Evolutionary conservation across 192 early-diverging fungal genomes (phyloP).

Genomic region (Jimgerdemannia flammicorona): DNA sequence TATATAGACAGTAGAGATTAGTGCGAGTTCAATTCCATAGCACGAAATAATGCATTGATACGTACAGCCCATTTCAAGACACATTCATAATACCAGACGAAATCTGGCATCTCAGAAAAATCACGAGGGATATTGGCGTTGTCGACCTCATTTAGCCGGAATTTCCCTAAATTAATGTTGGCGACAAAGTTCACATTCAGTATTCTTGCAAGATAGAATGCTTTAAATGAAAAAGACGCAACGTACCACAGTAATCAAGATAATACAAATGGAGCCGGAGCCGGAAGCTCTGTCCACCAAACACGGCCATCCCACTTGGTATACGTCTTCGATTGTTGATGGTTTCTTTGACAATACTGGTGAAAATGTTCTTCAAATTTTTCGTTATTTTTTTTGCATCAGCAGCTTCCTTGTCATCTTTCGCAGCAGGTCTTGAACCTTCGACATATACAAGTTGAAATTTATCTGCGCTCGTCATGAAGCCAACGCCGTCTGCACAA

Average conservation of each 20-base stretch:
- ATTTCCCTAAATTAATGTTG: slow-evolving; percentile 11
- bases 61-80: slow-evolving; percentile 15
- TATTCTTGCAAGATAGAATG: slow-evolving; percentile 5
- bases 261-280: slow-evolving; percentile 13
- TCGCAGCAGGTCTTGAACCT: slow-evolving; percentile 5
- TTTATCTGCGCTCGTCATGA: slow-evolving; percentile 14
- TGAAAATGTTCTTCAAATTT: slow-evolving; percentile 16
- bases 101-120: slow-evolving; percentile 15
- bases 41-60: slow-evolving; percentile 11
- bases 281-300: slow-evolving; percentile 18
- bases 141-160: slow-evolving; percentile 16
- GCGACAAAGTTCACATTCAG: slow-evolving; percentile 9
- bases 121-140: slow-evolving; percentile 13
- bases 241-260: slow-evolving; percentile 15
- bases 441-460: slow-evolving; percentile 19
- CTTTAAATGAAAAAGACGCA: slow-evolving; percentile 5
- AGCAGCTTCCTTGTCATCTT: slow-evolving; percentile 1
- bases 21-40: slow-evolving; percentile 21
- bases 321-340: slow-evolving; percentile 8
- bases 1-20: slow-evolving; percentile 4
- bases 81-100: slow-evolving; percentile 18
- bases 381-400: slow-evolving; percentile 14
- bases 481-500: slow-evolving; percentile 10
- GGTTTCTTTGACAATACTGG: slow-evolving; percentile 20
- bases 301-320: slow-evolving; percentile 13